phyloP scores from a whole-genome alignment of 2,329 filamentous ascomycete genomes.

The Pseudopithomyces maydicus region DNA sequence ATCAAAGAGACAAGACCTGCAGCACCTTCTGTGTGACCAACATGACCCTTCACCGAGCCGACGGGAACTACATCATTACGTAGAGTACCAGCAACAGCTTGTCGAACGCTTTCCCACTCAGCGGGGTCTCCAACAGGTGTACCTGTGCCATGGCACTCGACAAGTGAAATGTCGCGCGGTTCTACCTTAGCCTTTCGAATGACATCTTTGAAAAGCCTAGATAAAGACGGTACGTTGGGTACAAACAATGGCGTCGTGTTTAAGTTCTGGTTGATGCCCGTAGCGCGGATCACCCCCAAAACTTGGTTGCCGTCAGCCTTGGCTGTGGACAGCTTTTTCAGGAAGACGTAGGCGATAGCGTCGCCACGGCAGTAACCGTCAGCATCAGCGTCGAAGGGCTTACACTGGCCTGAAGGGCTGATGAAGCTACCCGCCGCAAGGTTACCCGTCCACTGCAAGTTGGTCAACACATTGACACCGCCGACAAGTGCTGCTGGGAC shows the following conservation, averaged over 20 bases:
- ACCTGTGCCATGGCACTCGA: conserved; percentile 25
- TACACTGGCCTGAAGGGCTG: conserved; percentile 51
- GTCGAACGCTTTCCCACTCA: conserved; percentile 24
- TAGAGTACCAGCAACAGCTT: conserved; percentile 15
- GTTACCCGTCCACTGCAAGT: conserved; percentile 35
- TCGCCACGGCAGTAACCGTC: conserved; percentile 63
- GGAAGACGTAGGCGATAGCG: conserved; percentile 52
- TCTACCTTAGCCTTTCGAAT: background rate
- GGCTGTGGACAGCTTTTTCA: conserved; percentile 58
- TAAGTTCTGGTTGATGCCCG: conserved; percentile 14
- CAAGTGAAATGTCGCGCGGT: conserved; percentile 8
- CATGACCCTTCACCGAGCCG: conserved; percentile 35
- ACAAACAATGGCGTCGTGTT: conserved; percentile 10
- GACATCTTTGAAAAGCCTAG: conserved; percentile 12
- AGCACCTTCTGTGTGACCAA: conserved; percentile 33
- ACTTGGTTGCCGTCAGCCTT: conserved; percentile 56
- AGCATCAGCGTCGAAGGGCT: conserved; percentile 43
- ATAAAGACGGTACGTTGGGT: conserved; percentile 10
- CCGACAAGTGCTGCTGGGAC: conserved; percentile 39
- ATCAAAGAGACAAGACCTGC: conserved; percentile 27
- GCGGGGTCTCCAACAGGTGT: conserved; percentile 25
- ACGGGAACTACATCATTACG: conserved; percentile 20
- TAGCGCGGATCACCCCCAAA: conserved; percentile 47
- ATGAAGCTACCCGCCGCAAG: conserved; percentile 49
- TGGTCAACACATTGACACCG: conserved; percentile 41